Conservation (phyloP, 2,329 filamentous ascomycete genomes). For the Lachnum nothofagi region DNA sequence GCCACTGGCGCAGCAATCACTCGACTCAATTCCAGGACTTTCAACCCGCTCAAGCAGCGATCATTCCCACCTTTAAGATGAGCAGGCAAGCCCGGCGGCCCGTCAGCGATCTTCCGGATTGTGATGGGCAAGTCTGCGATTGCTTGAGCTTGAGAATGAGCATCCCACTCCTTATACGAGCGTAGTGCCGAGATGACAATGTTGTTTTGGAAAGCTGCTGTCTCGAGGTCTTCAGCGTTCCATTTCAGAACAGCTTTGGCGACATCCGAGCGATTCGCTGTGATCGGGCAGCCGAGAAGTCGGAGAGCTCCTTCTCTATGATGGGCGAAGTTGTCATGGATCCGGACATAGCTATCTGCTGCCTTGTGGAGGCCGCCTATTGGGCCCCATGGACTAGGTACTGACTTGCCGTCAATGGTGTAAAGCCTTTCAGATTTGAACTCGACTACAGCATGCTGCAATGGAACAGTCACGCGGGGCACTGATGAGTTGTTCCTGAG, state of each 20-base stretch:
- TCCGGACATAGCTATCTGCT: conserved; percentile 47
- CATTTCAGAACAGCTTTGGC: conserved; percentile 36
- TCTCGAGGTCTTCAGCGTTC: conserved; percentile 46
- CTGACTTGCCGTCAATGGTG: conserved; percentile 36
- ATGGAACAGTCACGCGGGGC: conserved; percentile 39
- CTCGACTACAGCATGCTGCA: conserved; percentile 45
- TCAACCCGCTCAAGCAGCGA: conserved; percentile 38
- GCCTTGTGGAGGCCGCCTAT: conserved; percentile 50
- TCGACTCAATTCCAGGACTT: conserved; percentile 36
- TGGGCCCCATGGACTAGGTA: conserved; percentile 25
- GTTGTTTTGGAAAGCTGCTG: conserved; percentile 35
- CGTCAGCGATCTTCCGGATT: conserved; percentile 34
- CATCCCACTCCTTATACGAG: conserved; percentile 48
- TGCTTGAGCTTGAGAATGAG: conserved; percentile 41
- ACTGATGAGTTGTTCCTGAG: conserved; percentile 29
- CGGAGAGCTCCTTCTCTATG: conserved; percentile 42
- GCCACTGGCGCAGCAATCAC: conserved; percentile 38
- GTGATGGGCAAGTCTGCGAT: conserved; percentile 44
- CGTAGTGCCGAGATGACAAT: conserved; percentile 46
- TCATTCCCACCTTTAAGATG: background rate
- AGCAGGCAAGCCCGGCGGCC: conserved; percentile 13
- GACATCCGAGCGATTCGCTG: conserved; percentile 37
- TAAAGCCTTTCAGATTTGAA: conserved; percentile 51
- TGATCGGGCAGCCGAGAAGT: conserved; percentile 38
- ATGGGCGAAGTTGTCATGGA: conserved; percentile 51